Conservation (phyloP, 2,329 filamentous ascomycete genomes). For the Blastomyces parvus region DNA sequence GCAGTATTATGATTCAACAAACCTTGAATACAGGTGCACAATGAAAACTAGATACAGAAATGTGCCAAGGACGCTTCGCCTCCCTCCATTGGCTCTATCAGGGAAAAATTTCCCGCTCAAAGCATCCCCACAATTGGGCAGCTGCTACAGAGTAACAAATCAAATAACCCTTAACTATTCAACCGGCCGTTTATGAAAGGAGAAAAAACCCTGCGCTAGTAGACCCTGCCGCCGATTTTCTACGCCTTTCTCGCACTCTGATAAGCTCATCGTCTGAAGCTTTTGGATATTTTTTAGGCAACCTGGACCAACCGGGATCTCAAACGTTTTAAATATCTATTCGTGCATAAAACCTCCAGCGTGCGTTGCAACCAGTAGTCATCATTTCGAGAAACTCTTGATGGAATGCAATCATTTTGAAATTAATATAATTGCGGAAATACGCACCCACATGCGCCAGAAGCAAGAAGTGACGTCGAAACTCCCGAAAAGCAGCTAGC, state of each 20-base stretch:
- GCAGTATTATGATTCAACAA: not conserved
- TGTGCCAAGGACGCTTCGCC: not conserved
- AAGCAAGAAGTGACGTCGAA: too few relatives aligned
- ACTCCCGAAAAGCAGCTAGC: too few relatives aligned
- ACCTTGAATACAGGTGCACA: not conserved
- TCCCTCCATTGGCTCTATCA: not conserved
- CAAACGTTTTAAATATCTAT: not conserved
- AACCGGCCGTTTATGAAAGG: not conserved
- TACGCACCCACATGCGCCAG: too few relatives aligned
- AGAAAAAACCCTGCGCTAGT: not conserved
- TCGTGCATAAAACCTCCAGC: not conserved
- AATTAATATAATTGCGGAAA: too few relatives aligned
- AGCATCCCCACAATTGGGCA: constrained; percentile 1
- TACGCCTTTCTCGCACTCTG: not conserved
- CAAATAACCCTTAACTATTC: too few relatives aligned
- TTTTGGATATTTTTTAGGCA: not conserved
- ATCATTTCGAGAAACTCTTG: too few relatives aligned
- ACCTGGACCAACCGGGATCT: not conserved
- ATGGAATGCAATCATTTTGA: too few relatives aligned
- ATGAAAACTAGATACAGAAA: not conserved
- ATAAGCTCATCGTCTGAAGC: not conserved
- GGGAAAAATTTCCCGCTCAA: not conserved
- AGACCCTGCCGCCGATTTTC: not conserved
- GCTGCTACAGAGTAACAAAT: not conserved
- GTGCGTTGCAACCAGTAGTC: not conserved